Percentiles rank a stretch among this genome's conserved stretches.
Conservation (phyloP, 139 green algal genomes). For the Choricystis sp. region DNA sequence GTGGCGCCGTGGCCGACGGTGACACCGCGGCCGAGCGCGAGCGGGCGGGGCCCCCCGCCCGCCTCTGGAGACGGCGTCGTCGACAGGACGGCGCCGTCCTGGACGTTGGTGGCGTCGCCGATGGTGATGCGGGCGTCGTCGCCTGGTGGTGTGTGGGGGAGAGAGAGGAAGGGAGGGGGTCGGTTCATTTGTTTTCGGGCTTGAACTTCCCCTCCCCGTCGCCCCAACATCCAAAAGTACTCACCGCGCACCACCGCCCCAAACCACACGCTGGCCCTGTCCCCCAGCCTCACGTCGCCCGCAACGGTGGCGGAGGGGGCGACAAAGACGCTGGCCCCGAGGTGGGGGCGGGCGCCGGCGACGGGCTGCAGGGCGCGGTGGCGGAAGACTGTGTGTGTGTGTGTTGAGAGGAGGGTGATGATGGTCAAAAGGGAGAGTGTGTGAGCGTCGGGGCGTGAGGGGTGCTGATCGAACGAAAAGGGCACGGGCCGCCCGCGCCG, state of each 20-base stretch:
- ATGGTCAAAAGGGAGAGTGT: background rate
- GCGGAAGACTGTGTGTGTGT: conserved; percentile 42
- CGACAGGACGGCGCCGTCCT: conserved; percentile 74
- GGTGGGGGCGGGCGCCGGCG: conserved; percentile 28
- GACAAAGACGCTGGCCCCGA: conserved; percentile 59
- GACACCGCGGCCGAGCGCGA: conserved; percentile 70
- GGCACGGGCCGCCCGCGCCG: too few relatives aligned
- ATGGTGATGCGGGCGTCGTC: conserved; percentile 71
- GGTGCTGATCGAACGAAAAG: too few relatives aligned
- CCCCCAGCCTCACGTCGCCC: conserved; percentile 68
- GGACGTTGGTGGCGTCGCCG: conserved; percentile 77
- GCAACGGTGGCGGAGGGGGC: conserved; percentile 71
- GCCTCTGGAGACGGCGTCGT: conserved; percentile 8
- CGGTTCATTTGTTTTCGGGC: background rate
- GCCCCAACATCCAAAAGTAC: background rate
- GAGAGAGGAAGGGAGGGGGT: background rate
- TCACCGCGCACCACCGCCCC: conserved; percentile 67
- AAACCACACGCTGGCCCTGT: conserved; percentile 80
- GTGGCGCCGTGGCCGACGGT: conserved; percentile 68
- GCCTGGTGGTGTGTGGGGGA: too few relatives aligned
- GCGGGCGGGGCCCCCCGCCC: conserved; percentile 12
- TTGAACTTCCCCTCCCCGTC: background rate
- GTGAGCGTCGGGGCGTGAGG: too few relatives aligned
- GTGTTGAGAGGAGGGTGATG: conserved; percentile 5
- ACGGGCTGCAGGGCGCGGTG: conserved; percentile 51